Evolutionary conservation across 2,329 filamentous ascomycete species (phyloP).

Genomic region (Botrytis medusae): DNA sequence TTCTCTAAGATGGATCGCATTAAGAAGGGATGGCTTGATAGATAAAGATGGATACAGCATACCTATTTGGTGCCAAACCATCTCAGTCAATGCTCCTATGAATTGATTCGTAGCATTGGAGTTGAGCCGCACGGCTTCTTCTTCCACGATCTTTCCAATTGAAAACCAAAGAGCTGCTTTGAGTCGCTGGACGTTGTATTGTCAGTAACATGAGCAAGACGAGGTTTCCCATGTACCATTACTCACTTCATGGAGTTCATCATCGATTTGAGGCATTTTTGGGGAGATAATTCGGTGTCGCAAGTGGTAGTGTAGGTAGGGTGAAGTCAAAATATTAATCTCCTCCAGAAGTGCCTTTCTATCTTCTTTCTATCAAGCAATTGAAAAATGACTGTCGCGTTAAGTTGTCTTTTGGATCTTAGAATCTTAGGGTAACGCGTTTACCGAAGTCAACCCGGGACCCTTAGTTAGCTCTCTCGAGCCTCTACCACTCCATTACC

Average conservation of each 20-base stretch:
- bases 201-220: neutral
- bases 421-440: neutral
- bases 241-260: conserved; percentile 30
- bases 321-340: neutral
- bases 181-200: conserved; percentile 57
- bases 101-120: conserved; percentile 91
- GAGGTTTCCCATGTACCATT: neutral
- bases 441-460: conserved; percentile 4
- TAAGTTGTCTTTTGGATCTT: neutral
- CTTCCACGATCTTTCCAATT: conserved; percentile 84
- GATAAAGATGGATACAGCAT: conserved; percentile 32
- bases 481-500: too few relatives aligned
- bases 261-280: conserved; percentile 33
- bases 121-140: conserved; percentile 70
- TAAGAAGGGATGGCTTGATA: neutral
- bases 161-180: conserved; percentile 84
- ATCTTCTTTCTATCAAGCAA: neutral
- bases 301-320: neutral
- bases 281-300: neutral
- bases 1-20: conserved; percentile 45
- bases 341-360: neutral
- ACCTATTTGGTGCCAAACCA: conserved; percentile 88
- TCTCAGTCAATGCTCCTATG: conserved; percentile 79
- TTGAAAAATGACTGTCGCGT: conserved; percentile 10
- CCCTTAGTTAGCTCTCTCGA: neutral